Percentiles rank a stretch among this genome's conserved stretches.
Evolutionary conservation across 2,329 filamentous ascomycete species (phyloP).

Genomic region (Penicillium occitanis): DNA sequence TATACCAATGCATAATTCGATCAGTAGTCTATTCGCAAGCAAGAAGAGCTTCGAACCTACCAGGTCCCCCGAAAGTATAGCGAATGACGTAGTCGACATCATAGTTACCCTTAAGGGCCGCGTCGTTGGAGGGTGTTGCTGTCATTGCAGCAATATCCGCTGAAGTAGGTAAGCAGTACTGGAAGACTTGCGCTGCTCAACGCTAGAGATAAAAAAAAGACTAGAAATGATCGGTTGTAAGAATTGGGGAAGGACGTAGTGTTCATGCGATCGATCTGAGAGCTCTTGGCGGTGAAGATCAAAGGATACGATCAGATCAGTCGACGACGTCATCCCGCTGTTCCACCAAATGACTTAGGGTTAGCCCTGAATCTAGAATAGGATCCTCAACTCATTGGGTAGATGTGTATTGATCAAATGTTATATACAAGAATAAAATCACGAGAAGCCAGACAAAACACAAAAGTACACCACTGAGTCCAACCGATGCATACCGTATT

Average conservation of each 20-base stretch:
- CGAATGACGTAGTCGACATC: conserved; percentile 88
- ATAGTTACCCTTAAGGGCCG: conserved; percentile 53
- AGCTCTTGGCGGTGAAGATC: conserved; percentile 7
- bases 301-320: not conserved
- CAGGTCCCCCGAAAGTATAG: conserved; percentile 68
- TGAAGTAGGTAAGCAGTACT: not conserved
- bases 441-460: not conserved
- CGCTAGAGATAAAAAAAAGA: not conserved
- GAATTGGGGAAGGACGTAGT: not conserved
- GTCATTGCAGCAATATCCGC: conserved; percentile 28
- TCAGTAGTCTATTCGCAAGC: not conserved
- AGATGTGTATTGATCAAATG: not conserved
- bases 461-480: not conserved
- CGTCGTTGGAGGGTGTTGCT: conserved; percentile 29
- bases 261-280: not conserved
- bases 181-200: not conserved
- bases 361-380: not conserved
- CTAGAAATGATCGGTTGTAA: not conserved
- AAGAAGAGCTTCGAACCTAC: conserved; percentile 45
- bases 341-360: not conserved
- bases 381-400: not conserved
- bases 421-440: conserved; percentile 1
- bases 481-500: conserved; percentile 7
- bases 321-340: conserved; percentile 11
- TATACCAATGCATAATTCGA: conserved; percentile 34